Conservation (phyloP, 331 rosid genomes). For the Erythrophleum ivorense region DNA sequence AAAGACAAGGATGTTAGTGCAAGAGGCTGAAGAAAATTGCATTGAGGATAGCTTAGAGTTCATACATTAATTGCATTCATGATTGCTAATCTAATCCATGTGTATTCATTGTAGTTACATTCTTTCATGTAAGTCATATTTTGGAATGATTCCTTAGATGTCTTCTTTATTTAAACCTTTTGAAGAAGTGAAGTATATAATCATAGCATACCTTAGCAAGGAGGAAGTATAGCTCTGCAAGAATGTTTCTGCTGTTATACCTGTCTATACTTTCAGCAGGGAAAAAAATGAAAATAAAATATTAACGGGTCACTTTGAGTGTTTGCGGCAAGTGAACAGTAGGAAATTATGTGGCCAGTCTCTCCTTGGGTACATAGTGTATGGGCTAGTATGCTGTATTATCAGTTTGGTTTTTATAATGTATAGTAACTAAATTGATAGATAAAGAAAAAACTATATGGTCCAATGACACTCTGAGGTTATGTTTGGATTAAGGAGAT, state of each 20-base stretch:
- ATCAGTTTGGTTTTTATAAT: too few relatives aligned
- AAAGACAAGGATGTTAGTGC: conserved; percentile 32
- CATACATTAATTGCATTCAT: conserved; percentile 50
- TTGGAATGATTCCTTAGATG: conserved; percentile 24
- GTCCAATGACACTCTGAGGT: too few relatives aligned
- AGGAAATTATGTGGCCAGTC: too few relatives aligned
- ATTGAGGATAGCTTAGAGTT: conserved; percentile 34
- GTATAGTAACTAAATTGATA: not conserved
- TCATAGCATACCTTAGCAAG: conserved; percentile 35
- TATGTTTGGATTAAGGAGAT: too few relatives aligned
- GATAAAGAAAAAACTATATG: not conserved
- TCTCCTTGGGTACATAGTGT: too few relatives aligned
- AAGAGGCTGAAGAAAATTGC: conserved; percentile 42
- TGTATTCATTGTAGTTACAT: conserved; percentile 49
- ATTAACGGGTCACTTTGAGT: not conserved
- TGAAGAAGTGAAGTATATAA: conserved; percentile 37
- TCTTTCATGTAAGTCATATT: conserved; percentile 42
- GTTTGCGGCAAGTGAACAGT: too few relatives aligned
- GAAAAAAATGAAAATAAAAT: not conserved
- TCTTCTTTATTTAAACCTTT: conserved; percentile 25
- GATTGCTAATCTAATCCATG: conserved; percentile 47
- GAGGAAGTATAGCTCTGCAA: conserved; percentile 22
- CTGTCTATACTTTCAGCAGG: not conserved
- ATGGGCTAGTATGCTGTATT: not conserved
- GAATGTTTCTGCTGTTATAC: conserved; percentile 12